These are phyloP conservation scores for Capsicum pubescens DNA, from an alignment of 257 asterid genomes.

Conservation along the genomic window DNA sequence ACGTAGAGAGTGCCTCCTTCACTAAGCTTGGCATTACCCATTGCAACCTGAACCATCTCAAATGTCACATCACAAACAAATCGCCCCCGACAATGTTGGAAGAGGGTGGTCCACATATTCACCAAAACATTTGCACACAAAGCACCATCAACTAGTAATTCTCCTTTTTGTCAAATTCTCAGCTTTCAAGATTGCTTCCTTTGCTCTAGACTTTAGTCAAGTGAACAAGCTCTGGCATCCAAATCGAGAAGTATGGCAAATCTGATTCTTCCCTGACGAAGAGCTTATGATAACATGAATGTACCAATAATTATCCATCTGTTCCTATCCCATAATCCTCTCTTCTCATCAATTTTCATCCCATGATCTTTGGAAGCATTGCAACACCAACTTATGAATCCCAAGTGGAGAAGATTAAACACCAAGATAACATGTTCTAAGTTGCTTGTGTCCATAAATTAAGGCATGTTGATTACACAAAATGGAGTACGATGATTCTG, in stretches of 20 bases:
- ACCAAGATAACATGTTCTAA: conserved; percentile 21
- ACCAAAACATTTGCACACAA: background rate
- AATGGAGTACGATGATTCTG: background rate
- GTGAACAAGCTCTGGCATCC: background rate
- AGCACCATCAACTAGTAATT: background rate
- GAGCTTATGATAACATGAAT: conserved; percentile 1
- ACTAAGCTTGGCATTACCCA: background rate
- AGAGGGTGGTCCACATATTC: background rate
- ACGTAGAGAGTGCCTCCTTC: background rate
- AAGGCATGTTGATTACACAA: conserved; percentile 19
- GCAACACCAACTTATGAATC: conserved; percentile 21
- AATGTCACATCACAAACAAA: background rate
- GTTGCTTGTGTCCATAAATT: conserved; percentile 2
- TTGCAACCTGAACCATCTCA: conserved; percentile 1
- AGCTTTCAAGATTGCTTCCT: background rate
- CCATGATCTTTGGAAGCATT: background rate
- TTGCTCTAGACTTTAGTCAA: conserved; percentile 8
- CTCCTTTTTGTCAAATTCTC: conserved; percentile 9
- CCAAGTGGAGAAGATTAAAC: conserved; percentile 16
- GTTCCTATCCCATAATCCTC: background rate
- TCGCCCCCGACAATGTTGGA: conserved; percentile 10
- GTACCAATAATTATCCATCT: conserved; percentile 6
- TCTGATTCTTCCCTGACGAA: background rate
- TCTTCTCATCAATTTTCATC: conserved; percentile 7
- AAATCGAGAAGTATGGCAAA: background rate